A percentile compares a stretch with the other conserved stretches of the same genome.
These are phyloP conservation scores for Diaporthe velutina DNA, from an alignment of 2,329 filamentous ascomycete species.

Conservation along the genomic window DNA sequence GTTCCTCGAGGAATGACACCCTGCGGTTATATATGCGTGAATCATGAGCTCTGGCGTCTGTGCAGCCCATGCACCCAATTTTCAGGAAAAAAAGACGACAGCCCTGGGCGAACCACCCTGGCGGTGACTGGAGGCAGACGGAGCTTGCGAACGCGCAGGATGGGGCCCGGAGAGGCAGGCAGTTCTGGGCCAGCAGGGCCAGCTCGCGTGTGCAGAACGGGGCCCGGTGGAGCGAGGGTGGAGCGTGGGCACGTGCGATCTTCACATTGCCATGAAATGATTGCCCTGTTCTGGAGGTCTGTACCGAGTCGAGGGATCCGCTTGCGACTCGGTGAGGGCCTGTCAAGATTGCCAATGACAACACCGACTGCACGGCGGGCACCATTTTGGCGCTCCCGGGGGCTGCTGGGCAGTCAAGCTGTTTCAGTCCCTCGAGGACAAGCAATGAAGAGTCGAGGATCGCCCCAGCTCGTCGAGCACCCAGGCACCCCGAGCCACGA, in stretches of 20 bases:
- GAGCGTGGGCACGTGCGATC: constrained; percentile 38
- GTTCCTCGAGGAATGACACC: constrained; percentile 14
- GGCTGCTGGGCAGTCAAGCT: background rate
- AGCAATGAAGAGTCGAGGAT: constrained; percentile 6
- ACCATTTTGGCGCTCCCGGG: constrained; percentile 21
- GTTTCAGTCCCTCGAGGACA: constrained; percentile 13
- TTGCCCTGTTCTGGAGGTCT: constrained; percentile 27
- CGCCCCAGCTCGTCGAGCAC: background rate
- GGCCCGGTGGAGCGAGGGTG: constrained; percentile 34
- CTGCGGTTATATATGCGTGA: constrained; percentile 29
- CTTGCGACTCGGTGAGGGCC: constrained; percentile 31
- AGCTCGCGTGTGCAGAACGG: constrained; percentile 25
- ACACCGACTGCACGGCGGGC: constrained; percentile 13
- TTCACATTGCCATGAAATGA: constrained; percentile 32
- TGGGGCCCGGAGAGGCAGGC: constrained; percentile 24
- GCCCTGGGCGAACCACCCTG: constrained; percentile 28
- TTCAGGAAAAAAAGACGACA: background rate
- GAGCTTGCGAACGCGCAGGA: constrained; percentile 39
- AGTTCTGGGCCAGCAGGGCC: constrained; percentile 30
- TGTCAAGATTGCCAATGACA: constrained; percentile 20
- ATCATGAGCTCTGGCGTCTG: constrained; percentile 19
- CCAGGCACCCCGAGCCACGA: no score
- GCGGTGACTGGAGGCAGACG: constrained; percentile 36
- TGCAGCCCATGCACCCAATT: background rate
- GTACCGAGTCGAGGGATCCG: constrained; percentile 30